phyloP scores from a whole-genome alignment of 257 asterid genomes.

The Ilex aquifolium region DNA sequence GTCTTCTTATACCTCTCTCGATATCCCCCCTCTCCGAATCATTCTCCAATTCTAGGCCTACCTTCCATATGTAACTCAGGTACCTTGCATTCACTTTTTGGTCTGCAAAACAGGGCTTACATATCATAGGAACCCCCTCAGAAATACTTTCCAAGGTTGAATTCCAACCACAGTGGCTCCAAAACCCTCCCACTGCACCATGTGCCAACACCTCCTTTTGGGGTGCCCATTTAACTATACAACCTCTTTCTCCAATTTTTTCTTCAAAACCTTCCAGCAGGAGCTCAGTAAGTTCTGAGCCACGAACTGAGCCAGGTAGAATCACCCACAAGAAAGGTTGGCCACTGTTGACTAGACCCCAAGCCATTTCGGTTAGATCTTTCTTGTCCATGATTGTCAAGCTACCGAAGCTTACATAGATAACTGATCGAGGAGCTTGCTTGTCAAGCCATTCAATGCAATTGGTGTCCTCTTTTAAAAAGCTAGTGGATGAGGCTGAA shows the following conservation, averaged over 20 bases:
- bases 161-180: constrained; percentile 5
- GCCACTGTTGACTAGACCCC: neutral
- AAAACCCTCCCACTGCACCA: constrained; percentile 3
- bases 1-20: neutral
- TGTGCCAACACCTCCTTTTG: constrained; percentile 3
- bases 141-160: constrained; percentile 1
- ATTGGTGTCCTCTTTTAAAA: neutral
- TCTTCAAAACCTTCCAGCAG: neutral
- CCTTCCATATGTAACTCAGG: neutral
- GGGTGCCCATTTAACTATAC: constrained; percentile 2
- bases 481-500: neutral
- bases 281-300: neutral
- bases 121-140: constrained; percentile 3
- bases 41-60: neutral
- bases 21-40: neutral
- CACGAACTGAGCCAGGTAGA: neutral
- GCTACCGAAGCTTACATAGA: neutral
- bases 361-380: neutral
- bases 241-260: neutral
- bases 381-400: neutral
- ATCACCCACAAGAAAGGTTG: constrained; percentile 1
- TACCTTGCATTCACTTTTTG: neutral
- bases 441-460: neutral
- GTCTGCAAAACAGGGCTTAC: neutral
- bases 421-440: neutral